phyloP scores from a whole-genome alignment of 768 basidiomycete genomes.

The Lyophyllum shimeji region DNA sequence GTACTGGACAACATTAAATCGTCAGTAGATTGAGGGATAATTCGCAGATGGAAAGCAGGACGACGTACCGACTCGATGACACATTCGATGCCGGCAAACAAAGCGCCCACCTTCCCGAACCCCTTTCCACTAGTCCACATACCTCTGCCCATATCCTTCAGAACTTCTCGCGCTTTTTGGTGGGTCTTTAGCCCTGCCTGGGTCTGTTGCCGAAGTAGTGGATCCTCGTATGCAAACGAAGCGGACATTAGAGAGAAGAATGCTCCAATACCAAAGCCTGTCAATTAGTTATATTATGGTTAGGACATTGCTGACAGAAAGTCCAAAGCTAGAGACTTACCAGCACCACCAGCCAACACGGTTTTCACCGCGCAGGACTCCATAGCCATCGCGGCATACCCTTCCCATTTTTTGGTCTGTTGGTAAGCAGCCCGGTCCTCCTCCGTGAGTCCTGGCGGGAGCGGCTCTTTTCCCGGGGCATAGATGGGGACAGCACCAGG shows the following conservation, averaged over 20 bases:
- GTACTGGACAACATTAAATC: slow-evolving; percentile 54
- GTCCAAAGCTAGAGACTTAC: slow-evolving; percentile 42
- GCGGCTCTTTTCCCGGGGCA: slow-evolving; percentile 82
- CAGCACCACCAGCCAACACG: slow-evolving; percentile 75
- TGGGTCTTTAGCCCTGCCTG: slow-evolving; percentile 55
- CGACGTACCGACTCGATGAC: slow-evolving; percentile 87
- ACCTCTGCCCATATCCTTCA: slow-evolving; percentile 91
- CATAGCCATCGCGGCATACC: slow-evolving; percentile 68
- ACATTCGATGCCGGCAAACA: slow-evolving; percentile 96
- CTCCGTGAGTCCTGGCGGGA: slow-evolving; percentile 80
- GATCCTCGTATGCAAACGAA: slow-evolving; percentile 95
- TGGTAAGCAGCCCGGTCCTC: slow-evolving; percentile 69
- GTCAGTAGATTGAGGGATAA: not conserved
- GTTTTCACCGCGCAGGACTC: slow-evolving; percentile 89
- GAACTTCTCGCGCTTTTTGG: slow-evolving; percentile 82
- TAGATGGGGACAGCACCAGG: slow-evolving; percentile 71
- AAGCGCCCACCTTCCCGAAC: slow-evolving; percentile 90
- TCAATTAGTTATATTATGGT: not conserved
- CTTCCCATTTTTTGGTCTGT: slow-evolving; percentile 77
- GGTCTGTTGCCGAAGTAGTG: slow-evolving; percentile 66
- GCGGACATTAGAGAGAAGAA: slow-evolving; percentile 97
- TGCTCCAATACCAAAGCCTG: slow-evolving; percentile 90
- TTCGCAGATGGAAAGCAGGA: not conserved
- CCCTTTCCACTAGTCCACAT: slow-evolving; percentile 92
- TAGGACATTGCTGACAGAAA: not conserved